Evolutionary conservation across 495 filamentous ascomycete genomes (phyloP).

Genomic region (Penicillium alfredii): DNA sequence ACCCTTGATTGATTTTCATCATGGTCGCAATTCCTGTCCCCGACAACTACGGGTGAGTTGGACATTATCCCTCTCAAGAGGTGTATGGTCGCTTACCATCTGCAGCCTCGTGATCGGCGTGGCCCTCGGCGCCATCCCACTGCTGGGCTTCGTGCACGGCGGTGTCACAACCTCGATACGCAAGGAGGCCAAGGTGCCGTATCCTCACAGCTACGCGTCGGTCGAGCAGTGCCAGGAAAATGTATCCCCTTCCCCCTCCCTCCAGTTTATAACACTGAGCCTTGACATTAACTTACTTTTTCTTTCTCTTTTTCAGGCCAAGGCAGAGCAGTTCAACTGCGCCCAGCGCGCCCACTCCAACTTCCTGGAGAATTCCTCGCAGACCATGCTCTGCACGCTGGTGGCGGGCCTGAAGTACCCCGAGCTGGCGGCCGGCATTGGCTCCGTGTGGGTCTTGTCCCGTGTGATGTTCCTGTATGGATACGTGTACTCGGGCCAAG

Average conservation of each 20-base stretch:
- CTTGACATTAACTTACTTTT: no score
- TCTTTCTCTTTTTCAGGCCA: no score
- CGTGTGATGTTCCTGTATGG: conserved; percentile 53
- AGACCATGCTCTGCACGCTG: conserved; percentile 51
- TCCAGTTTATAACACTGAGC: conserved; percentile 1
- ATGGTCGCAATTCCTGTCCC: conserved; percentile 42
- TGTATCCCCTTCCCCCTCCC: conserved; percentile 29
- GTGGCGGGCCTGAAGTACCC: conserved; percentile 57
- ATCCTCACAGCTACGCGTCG: conserved; percentile 60
- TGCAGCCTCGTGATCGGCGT: conserved; percentile 53
- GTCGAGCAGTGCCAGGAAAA: conserved; percentile 50
- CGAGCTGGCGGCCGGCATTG: conserved; percentile 42
- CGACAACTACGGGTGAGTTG: conserved; percentile 45
- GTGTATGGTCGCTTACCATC: not conserved
- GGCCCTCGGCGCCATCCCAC: conserved; percentile 46
- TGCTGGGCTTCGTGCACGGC: conserved; percentile 56
- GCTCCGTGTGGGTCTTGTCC: conserved; percentile 50
- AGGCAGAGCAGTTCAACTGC: conserved; percentile 53
- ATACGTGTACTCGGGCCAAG: conserved; percentile 48
- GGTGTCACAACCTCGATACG: conserved; percentile 41
- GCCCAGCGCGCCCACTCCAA: conserved; percentile 69
- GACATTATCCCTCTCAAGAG: not conserved
- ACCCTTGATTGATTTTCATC: no score
- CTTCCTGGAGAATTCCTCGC: conserved; percentile 60
- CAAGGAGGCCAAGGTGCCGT: conserved; percentile 50